Evolutionary conservation across 495 filamentous ascomycete genomes (phyloP), one percentile per base, ranked within the genome.

Genomic region (Penicillium longicatenatum): DNA sequence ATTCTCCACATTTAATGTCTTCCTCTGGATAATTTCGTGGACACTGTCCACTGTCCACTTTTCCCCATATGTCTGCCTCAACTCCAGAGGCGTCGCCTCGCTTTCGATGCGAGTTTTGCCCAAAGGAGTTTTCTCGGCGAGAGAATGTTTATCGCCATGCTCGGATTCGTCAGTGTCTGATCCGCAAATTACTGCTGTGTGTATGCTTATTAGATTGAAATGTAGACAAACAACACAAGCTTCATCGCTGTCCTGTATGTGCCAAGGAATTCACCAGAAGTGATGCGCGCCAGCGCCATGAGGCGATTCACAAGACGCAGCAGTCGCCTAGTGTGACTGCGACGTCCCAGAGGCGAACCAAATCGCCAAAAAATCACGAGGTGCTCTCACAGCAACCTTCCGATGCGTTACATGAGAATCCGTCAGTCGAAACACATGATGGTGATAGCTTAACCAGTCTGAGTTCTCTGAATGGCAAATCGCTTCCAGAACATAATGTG

Each of bases 231-330:
- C 35, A 21, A 11, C 12, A 42, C 29, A 57, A 57, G 33, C n/a
- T 57, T 10, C 54, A 57, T 26, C 26, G 33, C 6, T 57, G 54
- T 29, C 37, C 46, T 14, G 35, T 57, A 2, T 57, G 54, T 44
- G 54, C 46, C 7, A 57, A 57, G 12, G 54, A 57, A 31, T 57
- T 57, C 54, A 57, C 54, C 9, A 57, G 54, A 43, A 57, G 54
- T 33, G 54, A 57, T 50, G 54, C 50, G 10, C 54, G 54, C 30
- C 54, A 50, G 17, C 54, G 54, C 21, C 54, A 57, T 57, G 54
- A 57, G 46, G 54, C 49, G n/a, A 57, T 57, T 39, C 54, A 57
- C 22, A 57, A 50, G 29, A n/a, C 54, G 4, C 26, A 43, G 17
- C 42, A 14, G 12, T 39, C 44, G 4, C 33, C 43, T 42, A 24